A percentile compares a stretch with the other conserved stretches of the same genome.
Evolutionary conservation across 331 rosid species (phyloP).

Genomic region (Erythrophleum ivorense): DNA sequence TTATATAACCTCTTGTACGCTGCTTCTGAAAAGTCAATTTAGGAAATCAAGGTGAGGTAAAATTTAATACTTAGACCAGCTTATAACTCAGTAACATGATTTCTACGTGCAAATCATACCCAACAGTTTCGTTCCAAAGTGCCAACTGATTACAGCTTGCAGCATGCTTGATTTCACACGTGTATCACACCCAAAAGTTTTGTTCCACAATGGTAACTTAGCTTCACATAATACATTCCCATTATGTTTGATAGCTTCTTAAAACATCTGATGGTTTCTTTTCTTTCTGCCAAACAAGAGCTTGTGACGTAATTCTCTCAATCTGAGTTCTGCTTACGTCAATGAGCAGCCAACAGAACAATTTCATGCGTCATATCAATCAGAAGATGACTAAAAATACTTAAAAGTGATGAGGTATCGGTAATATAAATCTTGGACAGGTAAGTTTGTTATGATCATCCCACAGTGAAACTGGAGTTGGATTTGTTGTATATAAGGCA

Average conservation of each 20-base stretch:
- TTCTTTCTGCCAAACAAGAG: conserved; percentile 12
- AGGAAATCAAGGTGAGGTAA: background rate
- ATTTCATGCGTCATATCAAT: background rate
- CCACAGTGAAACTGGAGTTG: background rate
- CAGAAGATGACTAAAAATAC: conserved; percentile 12
- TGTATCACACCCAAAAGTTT: background rate
- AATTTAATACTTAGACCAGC: conserved; percentile 8
- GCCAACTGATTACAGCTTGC: conserved; percentile 5
- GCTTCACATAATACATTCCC: conserved; percentile 22
- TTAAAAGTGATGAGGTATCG: background rate
- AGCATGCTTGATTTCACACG: conserved; percentile 3
- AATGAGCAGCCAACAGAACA: conserved; percentile 12
- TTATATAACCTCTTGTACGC: conserved; percentile 11
- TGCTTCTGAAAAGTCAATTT: background rate
- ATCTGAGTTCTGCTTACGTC: conserved; percentile 8
- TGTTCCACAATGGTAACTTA: conserved; percentile 2
- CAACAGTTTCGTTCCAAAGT: background rate
- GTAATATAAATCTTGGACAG: conserved; percentile 15
- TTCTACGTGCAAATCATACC: background rate
- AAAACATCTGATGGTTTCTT: conserved; percentile 27
- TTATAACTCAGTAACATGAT: conserved; percentile 6
- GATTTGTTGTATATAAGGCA: background rate
- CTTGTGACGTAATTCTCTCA: background rate
- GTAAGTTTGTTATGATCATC: background rate
- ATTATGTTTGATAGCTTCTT: background rate